Base-by-base conservation (phyloP, 225 moss, liverwort and hornwort species). In the Pseudoscleropodium purum region DNA sequence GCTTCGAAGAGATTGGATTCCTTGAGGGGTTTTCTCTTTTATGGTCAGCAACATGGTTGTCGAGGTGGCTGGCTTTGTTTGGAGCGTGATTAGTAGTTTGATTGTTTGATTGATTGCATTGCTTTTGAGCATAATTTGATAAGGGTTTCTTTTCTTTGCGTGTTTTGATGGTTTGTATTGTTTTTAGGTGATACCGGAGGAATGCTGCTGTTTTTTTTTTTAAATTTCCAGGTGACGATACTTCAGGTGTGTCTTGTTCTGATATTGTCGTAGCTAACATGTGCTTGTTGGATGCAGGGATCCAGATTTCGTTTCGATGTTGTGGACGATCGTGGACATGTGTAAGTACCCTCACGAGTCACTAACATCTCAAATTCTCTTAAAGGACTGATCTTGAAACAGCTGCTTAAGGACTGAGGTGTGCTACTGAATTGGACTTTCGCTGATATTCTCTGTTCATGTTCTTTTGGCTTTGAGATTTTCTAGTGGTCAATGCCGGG, bases 261-360 rank as follows among this genome's bases (percentile, higher is more conserved):
- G 29, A 54, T 56, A 9, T 33, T 51, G 57, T 47, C 47, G 47
- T 82, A 27, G 70, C 64, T 78, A 23, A 90, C 27, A 27, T n/a
- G 2, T 88, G 79, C 7, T 83, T 70, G 63, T 79, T 86, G 47
- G 39, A 57, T 84, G 87, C 91, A 92, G 92, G 70, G 85, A 85
- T 87, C 41, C 59, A 59, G 82, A 63, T 81, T 89, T 29, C 23
- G 76, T 76, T 84, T 89, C 91, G 41, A 92, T 92, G 91, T 85
- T 91, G 69, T 89, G 85, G 92, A 85, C 72, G 47, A 82, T 87
- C 70, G 87, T 85, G 91, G 89, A 87, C 87, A 91, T 92, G 91
- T 85, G 91, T 85, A 87, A 89, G 89, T 62, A 63, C 49, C 41
- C 65, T 84, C 65, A 36, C 43, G 49, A 26, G 36, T 70, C 67